These are phyloP conservation scores for Akanthomyces lecanii DNA, from an alignment of 2,329 filamentous ascomycete genomes.

Conservation along the genomic window DNA sequence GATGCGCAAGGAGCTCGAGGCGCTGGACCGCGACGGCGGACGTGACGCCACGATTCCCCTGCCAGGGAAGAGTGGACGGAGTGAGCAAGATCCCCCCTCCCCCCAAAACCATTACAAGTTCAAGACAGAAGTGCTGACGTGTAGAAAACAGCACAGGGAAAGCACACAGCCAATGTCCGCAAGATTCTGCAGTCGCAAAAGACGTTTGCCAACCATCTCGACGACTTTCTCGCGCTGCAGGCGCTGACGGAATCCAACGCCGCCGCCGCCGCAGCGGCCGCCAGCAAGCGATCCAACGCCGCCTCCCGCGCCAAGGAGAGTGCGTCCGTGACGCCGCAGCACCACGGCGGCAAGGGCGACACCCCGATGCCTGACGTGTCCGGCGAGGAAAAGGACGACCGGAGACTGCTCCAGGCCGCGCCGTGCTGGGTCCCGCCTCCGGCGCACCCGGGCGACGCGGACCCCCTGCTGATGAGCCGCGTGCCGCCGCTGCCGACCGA, in stretches of 20 bases:
- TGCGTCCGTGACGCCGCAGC: background rate
- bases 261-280: constrained; percentile 26
- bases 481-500: constrained; percentile 56
- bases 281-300: constrained; percentile 25
- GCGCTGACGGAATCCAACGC: constrained; percentile 39
- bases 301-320: constrained; percentile 21
- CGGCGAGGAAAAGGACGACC: background rate
- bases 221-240: constrained; percentile 68
- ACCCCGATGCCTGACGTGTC: constrained; percentile 25
- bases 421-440: constrained; percentile 31
- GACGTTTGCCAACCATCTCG: constrained; percentile 77
- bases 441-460: constrained; percentile 45
- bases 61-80: constrained; percentile 48
- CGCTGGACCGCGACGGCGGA: constrained; percentile 76
- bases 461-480: constrained; percentile 55
- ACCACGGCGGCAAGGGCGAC: constrained; percentile 25
- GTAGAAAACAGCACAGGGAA: constrained; percentile 38
- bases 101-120: too few relatives aligned
- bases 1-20: constrained; percentile 73
- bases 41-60: constrained; percentile 68
- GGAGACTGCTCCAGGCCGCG: constrained; percentile 31
- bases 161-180: constrained; percentile 66
- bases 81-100: constrained; percentile 25
- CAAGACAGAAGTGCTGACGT: background rate
- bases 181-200: constrained; percentile 77